Evolutionary conservation across 805 yeast genomes (phyloP), one percentile per base, ranked within the genome.

Genomic region (Pichia rugopelliculosa): DNA sequence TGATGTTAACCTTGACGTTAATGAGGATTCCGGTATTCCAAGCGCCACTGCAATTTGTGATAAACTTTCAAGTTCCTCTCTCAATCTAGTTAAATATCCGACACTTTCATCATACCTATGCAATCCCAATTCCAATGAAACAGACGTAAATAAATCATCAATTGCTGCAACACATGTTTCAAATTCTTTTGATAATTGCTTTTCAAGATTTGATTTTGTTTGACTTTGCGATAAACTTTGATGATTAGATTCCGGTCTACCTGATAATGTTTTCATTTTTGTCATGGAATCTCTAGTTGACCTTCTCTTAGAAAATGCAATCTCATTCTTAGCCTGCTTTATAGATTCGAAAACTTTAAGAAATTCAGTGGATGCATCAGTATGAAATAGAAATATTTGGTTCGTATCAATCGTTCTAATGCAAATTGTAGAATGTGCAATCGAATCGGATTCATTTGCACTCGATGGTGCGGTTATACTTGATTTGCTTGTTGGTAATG

Each of bases 291-390:
- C 74, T 46, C 73, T 65, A 23, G 75, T 47, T 45, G 67, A 71
- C 46, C 66, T 66, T 40, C 73, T 72, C 39, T 71, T 71, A 33
- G 46, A 25, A 25, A 41, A 38, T 7, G 44, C n/a, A 24, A 39
- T 11, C 4, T 51, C 49, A 27, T 44, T 27, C 41, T 42, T 76
- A 0, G 87, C 89, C 55, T 76, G 74, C 53, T 80, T 74, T 48
- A 75, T 77, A 0, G 81, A 77, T 17, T 73, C 72, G 33, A 75
- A 64, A 4, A 85, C 71, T 52, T 75, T 77, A 11, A 69, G 61
- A 58, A 70, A 79, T 57, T 81, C 85, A 54, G 76, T 82, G 49
- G 69, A 60, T 44, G 80, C 65, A 55, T 80, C 85, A 0, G 86
- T 80, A 55, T 77, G 83, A 56, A 75, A 80, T 8, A 80, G 72